These are phyloP conservation scores for Ogataea populi-albae DNA, from an alignment of 805 yeast species.

Conservation along the genomic window DNA sequence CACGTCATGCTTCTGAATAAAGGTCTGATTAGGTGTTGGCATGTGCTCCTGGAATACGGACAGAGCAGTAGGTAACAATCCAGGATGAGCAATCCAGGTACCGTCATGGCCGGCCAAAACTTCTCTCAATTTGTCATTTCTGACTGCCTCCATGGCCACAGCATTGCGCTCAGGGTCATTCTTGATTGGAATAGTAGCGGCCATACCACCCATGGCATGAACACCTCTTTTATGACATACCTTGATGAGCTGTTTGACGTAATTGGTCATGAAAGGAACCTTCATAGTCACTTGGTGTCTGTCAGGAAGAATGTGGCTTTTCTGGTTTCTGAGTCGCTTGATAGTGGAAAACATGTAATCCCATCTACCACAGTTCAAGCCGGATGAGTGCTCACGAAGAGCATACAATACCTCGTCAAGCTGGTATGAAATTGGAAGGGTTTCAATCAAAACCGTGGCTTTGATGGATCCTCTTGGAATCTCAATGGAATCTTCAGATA, in stretches of 20 bases:
- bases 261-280: slow-evolving; percentile 77
- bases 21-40: slow-evolving; percentile 81
- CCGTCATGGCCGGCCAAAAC: slow-evolving; percentile 81
- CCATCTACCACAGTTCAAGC: slow-evolving; percentile 88
- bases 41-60: slow-evolving; percentile 69
- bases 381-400: slow-evolving; percentile 72
- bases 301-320: slow-evolving; percentile 70
- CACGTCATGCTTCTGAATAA: slow-evolving; percentile 40
- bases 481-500: slow-evolving; percentile 67
- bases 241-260: slow-evolving; percentile 69
- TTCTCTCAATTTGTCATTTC: slow-evolving; percentile 73
- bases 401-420: slow-evolving; percentile 82
- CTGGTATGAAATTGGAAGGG: slow-evolving; percentile 83
- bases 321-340: slow-evolving; percentile 68
- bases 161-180: slow-evolving; percentile 61
- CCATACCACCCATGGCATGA: slow-evolving; percentile 91
- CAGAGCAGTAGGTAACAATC: slow-evolving; percentile 69
- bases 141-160: slow-evolving; percentile 68
- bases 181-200: slow-evolving; percentile 82
- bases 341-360: slow-evolving; percentile 82
- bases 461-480: slow-evolving; percentile 74
- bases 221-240: slow-evolving; percentile 76
- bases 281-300: slow-evolving; percentile 77
- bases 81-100: slow-evolving; percentile 89
- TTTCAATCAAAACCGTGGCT: slow-evolving; percentile 80